These are phyloP conservation scores for Aspergillus persii DNA, from an alignment of 2,329 filamentous ascomycete species.

Conservation along the genomic window DNA sequence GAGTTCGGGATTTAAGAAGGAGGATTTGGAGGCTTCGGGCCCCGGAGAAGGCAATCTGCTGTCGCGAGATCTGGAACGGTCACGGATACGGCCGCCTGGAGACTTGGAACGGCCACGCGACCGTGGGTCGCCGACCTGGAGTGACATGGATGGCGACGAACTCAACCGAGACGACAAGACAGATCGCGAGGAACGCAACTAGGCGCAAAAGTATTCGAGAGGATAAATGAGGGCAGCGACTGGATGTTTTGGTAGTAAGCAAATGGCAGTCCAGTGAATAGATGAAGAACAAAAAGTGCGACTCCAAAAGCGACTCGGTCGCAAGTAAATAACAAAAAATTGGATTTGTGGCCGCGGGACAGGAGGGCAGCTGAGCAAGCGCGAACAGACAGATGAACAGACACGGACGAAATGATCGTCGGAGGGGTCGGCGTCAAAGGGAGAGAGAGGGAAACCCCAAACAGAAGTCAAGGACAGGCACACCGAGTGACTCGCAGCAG, in stretches of 20 bases:
- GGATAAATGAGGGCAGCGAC: background rate
- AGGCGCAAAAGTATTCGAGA: background rate
- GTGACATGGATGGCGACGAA: conserved; percentile 27
- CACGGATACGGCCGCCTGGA: conserved; percentile 39
- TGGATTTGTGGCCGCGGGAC: conserved; percentile 2
- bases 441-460: background rate
- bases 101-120: conserved; percentile 47
- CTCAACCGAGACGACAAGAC: conserved; percentile 5
- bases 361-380: background rate
- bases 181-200: background rate
- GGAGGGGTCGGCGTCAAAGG: background rate
- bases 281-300: background rate
- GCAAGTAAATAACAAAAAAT: background rate
- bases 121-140: conserved; percentile 41
- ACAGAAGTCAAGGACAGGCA: background rate
- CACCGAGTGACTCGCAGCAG: background rate
- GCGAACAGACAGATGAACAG: background rate
- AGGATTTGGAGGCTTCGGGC: conserved; percentile 21
- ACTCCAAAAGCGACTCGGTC: background rate
- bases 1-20: conserved; percentile 31
- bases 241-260: background rate
- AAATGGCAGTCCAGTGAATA: background rate
- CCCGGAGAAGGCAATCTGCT: conserved; percentile 32
- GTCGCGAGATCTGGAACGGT: conserved; percentile 46
- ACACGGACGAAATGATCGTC: background rate